A percentile compares a stretch with the other conserved stretches of the same genome.
phyloP scores from a whole-genome alignment of 768 basidiomycete genomes.

The Mycena rosella region DNA sequence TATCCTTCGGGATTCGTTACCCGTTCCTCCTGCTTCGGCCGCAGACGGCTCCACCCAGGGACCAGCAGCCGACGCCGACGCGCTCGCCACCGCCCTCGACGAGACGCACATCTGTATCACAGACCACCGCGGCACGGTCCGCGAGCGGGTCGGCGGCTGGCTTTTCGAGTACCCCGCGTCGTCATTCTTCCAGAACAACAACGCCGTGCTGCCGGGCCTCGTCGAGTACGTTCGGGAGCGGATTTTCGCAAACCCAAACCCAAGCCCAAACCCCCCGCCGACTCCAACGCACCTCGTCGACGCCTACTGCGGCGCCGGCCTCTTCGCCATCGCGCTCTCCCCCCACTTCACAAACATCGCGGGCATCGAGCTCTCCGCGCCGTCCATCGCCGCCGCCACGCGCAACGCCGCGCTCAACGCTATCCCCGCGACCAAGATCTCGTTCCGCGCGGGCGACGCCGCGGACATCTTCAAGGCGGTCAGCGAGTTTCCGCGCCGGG shows the following conservation, averaged over 20 bases:
- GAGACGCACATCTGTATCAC: slow-evolving; percentile 85
- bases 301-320: slow-evolving; percentile 91
- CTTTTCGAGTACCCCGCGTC: slow-evolving; percentile 89
- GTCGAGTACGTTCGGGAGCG: slow-evolving; percentile 86
- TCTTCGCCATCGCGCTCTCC: slow-evolving; percentile 89
- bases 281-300: slow-evolving; percentile 91
- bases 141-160: slow-evolving; percentile 85
- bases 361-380: slow-evolving; percentile 87
- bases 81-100: slow-evolving; percentile 55
- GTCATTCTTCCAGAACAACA: slow-evolving; percentile 99
- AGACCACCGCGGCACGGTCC: slow-evolving; percentile 82
- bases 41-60: slow-evolving; percentile 32
- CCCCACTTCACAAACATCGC: slow-evolving; percentile 80
- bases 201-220: slow-evolving; percentile 87
- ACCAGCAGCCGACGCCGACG: slow-evolving; percentile 42
- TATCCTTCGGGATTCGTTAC: slow-evolving; percentile 90
- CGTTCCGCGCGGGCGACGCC: slow-evolving; percentile 87
- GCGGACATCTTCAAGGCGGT: slow-evolving; percentile 85
- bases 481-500: slow-evolving; percentile 69
- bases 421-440: slow-evolving; percentile 67
- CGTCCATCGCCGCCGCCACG: slow-evolving; percentile 77
- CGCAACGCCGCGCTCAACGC: slow-evolving; percentile 76
- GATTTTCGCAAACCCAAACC: slow-evolving; percentile 54
- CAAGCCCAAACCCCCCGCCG: slow-evolving; percentile 31
- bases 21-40: slow-evolving; percentile 56